Percentiles rank a stretch among this genome's conserved stretches.
phyloP scores from a whole-genome alignment of 257 asterid genomes.

The Nicotiana benthamiana region DNA sequence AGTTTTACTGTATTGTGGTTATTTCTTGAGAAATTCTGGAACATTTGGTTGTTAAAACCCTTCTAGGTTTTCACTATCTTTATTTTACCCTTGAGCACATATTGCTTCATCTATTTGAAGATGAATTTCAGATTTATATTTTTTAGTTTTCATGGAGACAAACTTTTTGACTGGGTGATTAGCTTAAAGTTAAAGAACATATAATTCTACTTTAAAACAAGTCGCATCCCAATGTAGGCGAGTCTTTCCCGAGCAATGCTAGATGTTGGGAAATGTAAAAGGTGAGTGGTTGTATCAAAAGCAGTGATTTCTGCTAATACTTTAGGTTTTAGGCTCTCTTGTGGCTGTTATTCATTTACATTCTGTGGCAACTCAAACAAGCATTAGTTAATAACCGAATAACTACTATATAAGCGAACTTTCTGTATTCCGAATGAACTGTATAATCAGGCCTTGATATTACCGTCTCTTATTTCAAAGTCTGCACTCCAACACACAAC shows the following conservation, averaged over 20 bases:
- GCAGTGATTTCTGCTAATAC: background rate
- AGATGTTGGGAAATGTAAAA: background rate
- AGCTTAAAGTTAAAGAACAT: background rate
- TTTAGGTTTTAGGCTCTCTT: background rate
- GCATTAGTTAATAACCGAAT: background rate
- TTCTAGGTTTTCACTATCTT: background rate
- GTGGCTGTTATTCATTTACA: background rate
- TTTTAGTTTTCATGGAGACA: background rate
- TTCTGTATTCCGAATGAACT: background rate
- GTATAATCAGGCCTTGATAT: background rate
- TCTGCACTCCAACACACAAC: background rate
- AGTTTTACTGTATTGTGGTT: background rate
- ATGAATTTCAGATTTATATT: background rate
- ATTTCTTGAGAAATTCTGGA: background rate
- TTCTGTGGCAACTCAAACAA: background rate
- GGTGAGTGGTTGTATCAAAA: background rate
- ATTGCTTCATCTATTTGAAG: background rate
- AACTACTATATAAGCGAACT: background rate
- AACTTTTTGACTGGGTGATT: background rate
- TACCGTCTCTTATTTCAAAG: background rate
- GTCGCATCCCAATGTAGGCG: background rate
- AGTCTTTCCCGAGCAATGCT: background rate
- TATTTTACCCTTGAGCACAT: background rate
- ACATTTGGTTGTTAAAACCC: background rate
- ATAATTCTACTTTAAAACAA: background rate